Evolutionary conservation across 169 alveolate species (phyloP), one percentile per base, ranked within the genome.

Genomic region (Plasmodium chabaudi): DNA sequence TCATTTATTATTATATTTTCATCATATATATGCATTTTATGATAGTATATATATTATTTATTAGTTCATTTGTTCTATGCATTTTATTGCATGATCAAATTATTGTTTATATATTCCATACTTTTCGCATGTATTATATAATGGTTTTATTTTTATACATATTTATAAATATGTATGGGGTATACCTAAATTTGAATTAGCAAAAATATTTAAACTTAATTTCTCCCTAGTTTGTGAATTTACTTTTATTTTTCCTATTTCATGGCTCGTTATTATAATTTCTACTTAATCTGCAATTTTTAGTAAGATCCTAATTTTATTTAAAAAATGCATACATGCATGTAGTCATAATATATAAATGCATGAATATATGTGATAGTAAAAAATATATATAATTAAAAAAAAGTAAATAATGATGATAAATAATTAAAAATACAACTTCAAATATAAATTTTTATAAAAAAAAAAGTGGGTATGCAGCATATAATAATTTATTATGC

Each of bases 1-100:
- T 79, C 71, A 68, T 57, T 65, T 17, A 79, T 64, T 27, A 79
- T 10, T 79, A 27, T 17, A 55, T 65, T 65, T 25, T 39, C 70
- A 64, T 53, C 60, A 34, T 34, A 44, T 27, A 27, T 51, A 34
- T 49, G n/a, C 89, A 79, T 79, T 67, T 79, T 79, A 15, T 63
- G 25, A 17, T 15, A 49, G 13, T 5, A 21, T 7, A 10, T 17
- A 60, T 75, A 15, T 39, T 46, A 47, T 19, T 77, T 15, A 61
- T 49, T 49, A 7, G 56, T 27, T 51, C 59, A 51, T 51, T 51
- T 51, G 0, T 12, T 51, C 59, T 51, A 51, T 51, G 59, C 59
- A 51, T 51, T 51, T 12, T 51, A 13, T 12, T 51, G 19, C 59
- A 51, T 51, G 59, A 1, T 12, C 9, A 15, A 12, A 51, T 51